A percentile compares a stretch with the other conserved stretches of the same genome.
Conservation (phyloP, 345 rosid genomes). For the Aquilaria malaccensis region DNA sequence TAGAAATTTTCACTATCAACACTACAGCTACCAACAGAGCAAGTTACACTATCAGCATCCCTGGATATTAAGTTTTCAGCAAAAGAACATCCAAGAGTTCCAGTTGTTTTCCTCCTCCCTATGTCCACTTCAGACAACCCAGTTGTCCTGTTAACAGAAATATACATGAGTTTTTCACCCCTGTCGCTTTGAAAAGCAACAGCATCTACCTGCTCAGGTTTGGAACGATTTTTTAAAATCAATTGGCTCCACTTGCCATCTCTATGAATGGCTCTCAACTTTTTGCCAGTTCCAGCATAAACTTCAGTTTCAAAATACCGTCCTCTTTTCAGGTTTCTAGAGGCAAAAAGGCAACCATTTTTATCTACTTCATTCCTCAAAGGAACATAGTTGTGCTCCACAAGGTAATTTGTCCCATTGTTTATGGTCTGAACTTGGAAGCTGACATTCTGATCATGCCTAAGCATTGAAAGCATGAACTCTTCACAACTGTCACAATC, state of each 20-base stretch:
- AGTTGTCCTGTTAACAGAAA: conserved; percentile 18
- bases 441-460: conserved; percentile 23
- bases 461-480: conserved; percentile 18
- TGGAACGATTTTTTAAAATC: conserved; percentile 17
- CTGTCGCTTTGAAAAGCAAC: conserved; percentile 30
- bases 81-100: conserved; percentile 23
- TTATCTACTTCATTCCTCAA: conserved; percentile 22
- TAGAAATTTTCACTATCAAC: conserved; percentile 18
- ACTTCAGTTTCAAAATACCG: conserved; percentile 21
- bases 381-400: conserved; percentile 18
- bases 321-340: conserved; percentile 33
- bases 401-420: conserved; percentile 16
- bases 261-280: conserved; percentile 26
- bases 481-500: conserved; percentile 21
- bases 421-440: conserved; percentile 18
- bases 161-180: conserved; percentile 26
- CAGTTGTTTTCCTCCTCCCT: conserved; percentile 30
- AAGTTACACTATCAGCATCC: conserved; percentile 32
- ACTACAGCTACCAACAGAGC: conserved; percentile 72
- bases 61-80: conserved; percentile 22
- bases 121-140: conserved; percentile 24
- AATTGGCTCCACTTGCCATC: conserved; percentile 20
- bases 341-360: conserved; percentile 22
- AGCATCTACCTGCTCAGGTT: conserved; percentile 21
- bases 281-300: conserved; percentile 18